These are phyloP conservation scores for Yamadazyma trypodendri DNA, from an alignment of 1,139 yeast genomes.

Conservation along the genomic window DNA sequence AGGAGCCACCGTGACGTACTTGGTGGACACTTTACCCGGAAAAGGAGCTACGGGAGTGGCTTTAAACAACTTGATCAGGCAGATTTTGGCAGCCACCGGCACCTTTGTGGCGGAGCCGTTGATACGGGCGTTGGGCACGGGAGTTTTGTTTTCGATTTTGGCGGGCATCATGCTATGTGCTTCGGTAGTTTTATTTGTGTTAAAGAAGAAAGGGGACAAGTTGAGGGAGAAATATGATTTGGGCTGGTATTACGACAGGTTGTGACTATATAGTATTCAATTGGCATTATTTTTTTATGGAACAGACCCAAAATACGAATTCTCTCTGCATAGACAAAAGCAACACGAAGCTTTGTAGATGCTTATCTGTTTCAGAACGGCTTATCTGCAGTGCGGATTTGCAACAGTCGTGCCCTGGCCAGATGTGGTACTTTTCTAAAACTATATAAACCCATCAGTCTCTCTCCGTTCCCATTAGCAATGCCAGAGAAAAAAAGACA, in stretches of 20 bases:
- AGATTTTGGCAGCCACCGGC: constrained; percentile 71
- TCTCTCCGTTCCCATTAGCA: not conserved
- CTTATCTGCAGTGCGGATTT: constrained; percentile 3
- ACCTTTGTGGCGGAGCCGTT: constrained; percentile 75
- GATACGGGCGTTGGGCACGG: constrained; percentile 61
- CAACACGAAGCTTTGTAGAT: no score
- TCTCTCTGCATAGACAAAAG: no score
- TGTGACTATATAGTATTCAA: not conserved
- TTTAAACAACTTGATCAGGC: constrained; percentile 71
- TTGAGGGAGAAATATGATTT: constrained; percentile 70
- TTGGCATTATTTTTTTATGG: not conserved
- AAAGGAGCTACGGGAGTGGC: constrained; percentile 91
- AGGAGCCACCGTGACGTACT: constrained; percentile 76
- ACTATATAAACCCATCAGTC: not conserved
- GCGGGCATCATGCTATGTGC: constrained; percentile 55
- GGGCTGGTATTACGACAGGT: constrained; percentile 51
- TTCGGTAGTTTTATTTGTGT: constrained; percentile 41
- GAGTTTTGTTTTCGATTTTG: constrained; percentile 66
- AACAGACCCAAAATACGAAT: not conserved
- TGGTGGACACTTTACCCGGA: constrained; percentile 85
- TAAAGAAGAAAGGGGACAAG: constrained; percentile 57
- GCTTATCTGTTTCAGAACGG: constrained; percentile 5
- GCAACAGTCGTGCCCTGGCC: constrained; percentile 7
- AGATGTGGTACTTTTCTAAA: constrained; percentile 8
- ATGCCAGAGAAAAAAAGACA: constrained; percentile 8